Conservation (phyloP, 495 filamentous ascomycete genomes). For the Letharia columbiana region DNA sequence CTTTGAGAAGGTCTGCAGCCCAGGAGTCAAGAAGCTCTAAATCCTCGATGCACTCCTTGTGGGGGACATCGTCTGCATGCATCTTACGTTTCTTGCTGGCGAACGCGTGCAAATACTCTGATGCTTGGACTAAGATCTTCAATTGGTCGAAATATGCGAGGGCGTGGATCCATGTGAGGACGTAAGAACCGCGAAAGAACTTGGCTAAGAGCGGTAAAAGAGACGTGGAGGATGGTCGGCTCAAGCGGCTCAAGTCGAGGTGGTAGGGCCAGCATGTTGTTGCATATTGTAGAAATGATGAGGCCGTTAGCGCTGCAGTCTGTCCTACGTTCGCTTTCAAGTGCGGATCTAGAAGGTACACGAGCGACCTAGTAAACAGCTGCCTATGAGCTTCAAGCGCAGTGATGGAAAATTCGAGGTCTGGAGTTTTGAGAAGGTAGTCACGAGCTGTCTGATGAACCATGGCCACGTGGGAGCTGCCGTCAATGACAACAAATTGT, state of each 20-base stretch:
- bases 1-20: conserved; percentile 35
- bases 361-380: conserved; percentile 15
- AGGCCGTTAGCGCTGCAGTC: background rate
- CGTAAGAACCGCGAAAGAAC: conserved; percentile 21
- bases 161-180: conserved; percentile 27
- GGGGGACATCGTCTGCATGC: conserved; percentile 15
- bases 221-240: background rate
- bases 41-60: conserved; percentile 18
- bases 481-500: conserved; percentile 30
- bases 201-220: conserved; percentile 14
- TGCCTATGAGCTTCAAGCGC: conserved; percentile 7
- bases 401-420: conserved; percentile 13
- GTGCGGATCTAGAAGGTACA: conserved; percentile 12
- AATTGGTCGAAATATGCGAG: conserved; percentile 18
- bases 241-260: background rate
- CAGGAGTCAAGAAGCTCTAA: conserved; percentile 31
- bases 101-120: conserved; percentile 16
- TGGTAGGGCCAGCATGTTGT: conserved; percentile 18
- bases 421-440: conserved; percentile 23
- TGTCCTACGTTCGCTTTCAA: conserved; percentile 1
- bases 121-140: conserved; percentile 16
- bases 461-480: conserved; percentile 23
- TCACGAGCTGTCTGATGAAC: conserved; percentile 33
- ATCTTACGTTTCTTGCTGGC: conserved; percentile 8
- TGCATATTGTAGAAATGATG: conserved; percentile 15